Evolutionary conservation across 306 rosid species (phyloP), one percentile per base, ranked within the genome.

Genomic region (Carpinus fangiana): DNA sequence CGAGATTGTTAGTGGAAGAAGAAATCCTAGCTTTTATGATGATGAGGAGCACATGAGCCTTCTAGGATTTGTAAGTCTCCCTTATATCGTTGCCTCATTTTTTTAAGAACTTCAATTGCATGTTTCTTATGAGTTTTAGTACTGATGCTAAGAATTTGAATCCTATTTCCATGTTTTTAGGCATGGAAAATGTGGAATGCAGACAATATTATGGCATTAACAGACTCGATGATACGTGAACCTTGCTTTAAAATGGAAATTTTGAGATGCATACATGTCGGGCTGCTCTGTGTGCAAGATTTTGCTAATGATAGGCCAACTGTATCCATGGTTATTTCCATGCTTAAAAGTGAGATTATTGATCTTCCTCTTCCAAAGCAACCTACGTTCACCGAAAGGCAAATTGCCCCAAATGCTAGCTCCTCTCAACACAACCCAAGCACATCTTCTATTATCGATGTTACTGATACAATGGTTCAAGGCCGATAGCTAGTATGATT

Each of bases 1-100:
- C 0, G 76, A 74, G 45, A 78, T 78, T 56, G 14, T 73, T 7
- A 70, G 80, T 28, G 67, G 76, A 4, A 81, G 26, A 23, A 23
- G 26, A 23, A 23, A 23, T 23, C 1, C 26, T 23, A 23, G 26
- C 26, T 23, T 23, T 23, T 23, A 23, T 23, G 26, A 23, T 23
- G 26, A 23, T 0, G 26, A 23, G 26, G 26, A 23, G 26, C 0
- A 23, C 26, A 23, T 23, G 26, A 23, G 26, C 26, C 26, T 23
- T 23, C 26, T 23, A 23, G 26, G 26, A 23, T 23, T 23, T 23
- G 26, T 23, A 23, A 23, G 26, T 23, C 26, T 23, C 26, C 26
- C 26, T 23, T 23, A 23, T 23, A 23, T 23, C 26, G 26, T 23
- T 23, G 26, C 26, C 26, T 23, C 26, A 23, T 23, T 23, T 23